Base-by-base conservation (phyloP, 805 yeast species). In the Lachancea fermentati region DNA sequence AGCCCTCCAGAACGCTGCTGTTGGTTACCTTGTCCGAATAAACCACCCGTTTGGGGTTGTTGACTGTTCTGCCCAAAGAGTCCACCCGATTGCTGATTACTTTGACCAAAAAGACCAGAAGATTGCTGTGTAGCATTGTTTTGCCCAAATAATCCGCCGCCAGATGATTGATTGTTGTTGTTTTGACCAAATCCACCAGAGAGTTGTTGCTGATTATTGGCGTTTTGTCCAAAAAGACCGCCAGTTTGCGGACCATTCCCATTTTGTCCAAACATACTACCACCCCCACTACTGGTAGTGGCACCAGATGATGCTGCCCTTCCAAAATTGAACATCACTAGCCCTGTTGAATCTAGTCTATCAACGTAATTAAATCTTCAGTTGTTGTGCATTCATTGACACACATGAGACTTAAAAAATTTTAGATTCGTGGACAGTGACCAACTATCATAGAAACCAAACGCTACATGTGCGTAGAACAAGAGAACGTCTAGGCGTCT, bases 11-110 rank as follows among this genome's bases (percentile, higher is more conserved):
- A 39, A 32, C 14, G 37, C 32, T 15, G 37, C 19, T 34, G 34
- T 12, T 5, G 28, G 32, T 30, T 41, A 22, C 42, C 52, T 37
- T 63, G 46, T 24, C 78, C 77, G 59, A 73, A 67, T 15, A 66
- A 53, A 2, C 67, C 62, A 19, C 55, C 60, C 22, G 43, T 44
- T 19, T 32, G 25, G 24, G 34, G 14, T 36, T 36, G 32, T 41
- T 44, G 24, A 22, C 11, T 22, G 26, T 11, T 22, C 11, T 39
- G 42, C 3, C 42, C 42, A 15, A 38, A 38, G 4, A 32, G 42
- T 12, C 42, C 37, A 4, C 42, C 28, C 12, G 34, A 18, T 47
- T 45, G 47, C 30, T 38, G 41, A 32, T 39, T 37, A n/a, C 40
- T 39, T 9, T 42, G 44, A 30, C 57, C 58, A 44, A 52, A 50